These are phyloP conservation scores for Arthroderma sp. DNA, from an alignment of 2,329 filamentous ascomycete species.

Conservation along the genomic window DNA sequence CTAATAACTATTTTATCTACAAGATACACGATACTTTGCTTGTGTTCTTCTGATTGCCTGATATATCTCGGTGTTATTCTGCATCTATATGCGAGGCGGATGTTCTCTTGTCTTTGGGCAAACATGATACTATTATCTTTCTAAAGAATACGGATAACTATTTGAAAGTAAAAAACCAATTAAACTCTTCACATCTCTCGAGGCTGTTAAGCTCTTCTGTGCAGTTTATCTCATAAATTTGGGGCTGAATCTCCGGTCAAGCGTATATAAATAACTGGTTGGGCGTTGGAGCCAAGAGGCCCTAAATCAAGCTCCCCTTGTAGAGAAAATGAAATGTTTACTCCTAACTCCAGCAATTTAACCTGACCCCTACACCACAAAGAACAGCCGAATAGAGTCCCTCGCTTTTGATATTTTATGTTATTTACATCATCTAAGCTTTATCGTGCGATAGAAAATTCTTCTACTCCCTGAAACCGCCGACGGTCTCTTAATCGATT, in stretches of 20 bases:
- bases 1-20: too few species aligned
- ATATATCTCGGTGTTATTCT: too few species aligned
- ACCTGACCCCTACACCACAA: neutral
- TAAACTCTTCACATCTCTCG: too few species aligned
- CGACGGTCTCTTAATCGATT: neutral
- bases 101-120: too few species aligned
- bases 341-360: neutral
- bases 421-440: neutral
- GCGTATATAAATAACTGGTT: neutral
- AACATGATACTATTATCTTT: too few species aligned
- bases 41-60: too few species aligned
- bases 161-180: too few species aligned
- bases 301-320: slow-evolving; percentile 2
- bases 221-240: too few species aligned
- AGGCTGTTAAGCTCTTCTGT: too few species aligned
- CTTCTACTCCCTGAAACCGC: neutral
- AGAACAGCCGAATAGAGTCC: neutral
- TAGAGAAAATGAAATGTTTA: slow-evolving; percentile 1
- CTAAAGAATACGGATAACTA: too few species aligned
- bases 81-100: too few species aligned
- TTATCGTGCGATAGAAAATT: neutral
- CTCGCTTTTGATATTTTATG: neutral
- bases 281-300: neutral
- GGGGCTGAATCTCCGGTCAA: neutral
- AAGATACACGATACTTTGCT: too few species aligned